Percentiles rank a stretch among this genome's conserved stretches.
Conservation (phyloP, 2,329 filamentous ascomycete species). For the Colletotrichum camelliae region DNA sequence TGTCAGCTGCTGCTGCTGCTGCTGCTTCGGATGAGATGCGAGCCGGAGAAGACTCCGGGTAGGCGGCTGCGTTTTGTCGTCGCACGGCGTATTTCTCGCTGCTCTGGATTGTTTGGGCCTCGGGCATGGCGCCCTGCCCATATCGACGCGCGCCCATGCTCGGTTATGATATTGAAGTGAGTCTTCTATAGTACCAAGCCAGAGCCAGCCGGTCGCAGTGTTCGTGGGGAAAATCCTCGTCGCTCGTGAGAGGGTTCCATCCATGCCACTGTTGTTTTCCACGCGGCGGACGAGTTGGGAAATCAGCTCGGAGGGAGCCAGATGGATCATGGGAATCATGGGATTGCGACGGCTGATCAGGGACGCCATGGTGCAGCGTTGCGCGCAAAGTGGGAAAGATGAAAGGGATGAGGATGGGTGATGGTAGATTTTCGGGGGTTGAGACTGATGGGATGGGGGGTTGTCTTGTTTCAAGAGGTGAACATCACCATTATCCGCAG, state of each 20-base stretch:
- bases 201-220: not conserved
- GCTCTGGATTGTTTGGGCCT: not conserved
- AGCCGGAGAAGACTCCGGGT: not conserved
- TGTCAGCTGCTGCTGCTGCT: not conserved
- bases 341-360: not conserved
- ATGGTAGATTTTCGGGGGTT: not conserved
- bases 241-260: not conserved
- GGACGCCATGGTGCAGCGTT: not conserved
- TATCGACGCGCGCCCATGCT: not conserved
- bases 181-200: not conserved
- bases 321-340: not conserved
- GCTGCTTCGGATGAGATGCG: not conserved
- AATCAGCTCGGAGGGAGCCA: not conserved
- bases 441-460: not conserved
- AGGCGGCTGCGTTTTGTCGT: not conserved
- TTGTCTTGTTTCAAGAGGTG: not conserved
- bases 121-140: not conserved
- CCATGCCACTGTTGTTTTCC: not conserved
- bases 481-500: not conserved
- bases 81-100: not conserved
- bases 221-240: not conserved
- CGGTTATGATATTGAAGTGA: not conserved
- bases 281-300: not conserved
- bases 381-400: not conserved
- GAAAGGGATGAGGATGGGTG: not conserved